Conservation (phyloP, 805 yeast species). For the Metschnikowia drakensbergensis region DNA sequence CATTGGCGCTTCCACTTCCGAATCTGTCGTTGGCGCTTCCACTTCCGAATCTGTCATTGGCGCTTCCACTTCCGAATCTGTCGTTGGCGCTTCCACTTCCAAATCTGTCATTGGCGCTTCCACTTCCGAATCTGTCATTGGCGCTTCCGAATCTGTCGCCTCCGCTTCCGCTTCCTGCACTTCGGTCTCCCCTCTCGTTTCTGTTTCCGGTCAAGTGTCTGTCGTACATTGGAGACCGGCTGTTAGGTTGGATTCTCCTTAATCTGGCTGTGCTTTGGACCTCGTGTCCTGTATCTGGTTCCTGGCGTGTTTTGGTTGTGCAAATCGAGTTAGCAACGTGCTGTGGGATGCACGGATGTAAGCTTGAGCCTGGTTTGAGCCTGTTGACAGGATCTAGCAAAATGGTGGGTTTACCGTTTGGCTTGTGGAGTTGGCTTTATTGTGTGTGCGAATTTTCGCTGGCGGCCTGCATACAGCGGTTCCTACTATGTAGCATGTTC, state of each 20-base stretch:
- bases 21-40: background rate
- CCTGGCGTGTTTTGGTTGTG: background rate
- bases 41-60: constrained; percentile 2
- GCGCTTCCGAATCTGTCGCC: constrained; percentile 1
- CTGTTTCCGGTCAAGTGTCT: background rate
- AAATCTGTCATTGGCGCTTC: background rate
- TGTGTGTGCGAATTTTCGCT: constrained; percentile 1
- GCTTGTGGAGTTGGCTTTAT: background rate
- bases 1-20: background rate
- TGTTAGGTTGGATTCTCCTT: too few relatives aligned
- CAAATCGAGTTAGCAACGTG: too few relatives aligned
- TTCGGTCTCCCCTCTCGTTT: constrained; percentile 8
- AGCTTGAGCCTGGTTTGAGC: too few relatives aligned
- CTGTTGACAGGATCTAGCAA: too few relatives aligned
- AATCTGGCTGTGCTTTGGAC: too few relatives aligned
- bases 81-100: constrained; percentile 3
- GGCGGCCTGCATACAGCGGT: background rate
- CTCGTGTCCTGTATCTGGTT: background rate
- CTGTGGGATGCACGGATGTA: too few relatives aligned
- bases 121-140: background rate
- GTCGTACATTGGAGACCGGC: background rate
- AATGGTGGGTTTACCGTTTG: background rate
- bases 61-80: background rate
- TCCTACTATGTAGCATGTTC: too few relatives aligned
- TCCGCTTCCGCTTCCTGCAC: background rate